Base-by-base conservation (phyloP, 192 early-diverging fungal species). In the Diversispora eburnea region DNA sequence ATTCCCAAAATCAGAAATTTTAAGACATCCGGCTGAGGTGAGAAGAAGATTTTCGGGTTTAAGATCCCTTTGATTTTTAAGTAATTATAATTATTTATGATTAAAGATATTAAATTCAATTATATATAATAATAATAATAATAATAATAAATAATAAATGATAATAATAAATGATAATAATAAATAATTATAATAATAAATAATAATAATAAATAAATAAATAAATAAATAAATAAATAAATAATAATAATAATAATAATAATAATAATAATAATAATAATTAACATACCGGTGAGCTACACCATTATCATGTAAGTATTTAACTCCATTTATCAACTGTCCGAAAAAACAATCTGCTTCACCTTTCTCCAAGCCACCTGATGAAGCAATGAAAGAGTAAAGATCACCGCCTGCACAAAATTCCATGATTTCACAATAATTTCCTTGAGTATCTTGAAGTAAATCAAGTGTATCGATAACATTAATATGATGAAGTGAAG, bases 1-100 rank as follows among this genome's bases (percentile, higher is more conserved):
- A 51, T 88, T 89, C 25, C 94, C 94, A 78, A 95, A 95, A 78
- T 95, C 94, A 5, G 92, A 88, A 73, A 95, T 95, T 75, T 95
- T 95, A 15, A 95, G 75, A 59, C 84, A 84, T 8, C 88, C 87
- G 46, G 79, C 71, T 6, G 76, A 72, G 12, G 88, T 90, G 41
- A 95, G 72, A 3, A 95, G 73, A 25, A 95, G 77, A 76, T 95
- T 95, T 78, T 95, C 94, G 19, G 93, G 93, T 74, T 95, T 94
- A n/a, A 95, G 74, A 75, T 95, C 92, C 17, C 87, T 73, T 42
- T 8, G n/a, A 33, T 33, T 33, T 33, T 33, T 33, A 33, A 33
- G 2, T 33, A 33, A 33, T 33, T 33, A 33, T 33, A 33, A 33
- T 33, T 33, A 33, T 33, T 33, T 33, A 33, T 33, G 0, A 33